phyloP scores from a whole-genome alignment of 2,329 filamentous ascomycete species.

The Pseudocercospora vitis region DNA sequence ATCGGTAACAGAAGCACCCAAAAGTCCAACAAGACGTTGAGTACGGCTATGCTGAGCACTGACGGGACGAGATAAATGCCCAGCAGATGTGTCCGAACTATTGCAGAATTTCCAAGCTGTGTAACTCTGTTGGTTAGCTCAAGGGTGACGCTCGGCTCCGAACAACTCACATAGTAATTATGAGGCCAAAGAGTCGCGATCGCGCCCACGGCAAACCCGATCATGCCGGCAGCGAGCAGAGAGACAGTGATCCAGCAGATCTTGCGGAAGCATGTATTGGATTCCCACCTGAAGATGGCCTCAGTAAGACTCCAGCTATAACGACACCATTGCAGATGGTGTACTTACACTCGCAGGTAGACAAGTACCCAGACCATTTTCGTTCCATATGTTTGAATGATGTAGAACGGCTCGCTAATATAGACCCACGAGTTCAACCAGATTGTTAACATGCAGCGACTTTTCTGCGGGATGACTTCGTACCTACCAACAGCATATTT shows the following conservation, averaged over 20 bases:
- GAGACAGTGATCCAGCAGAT: constrained; percentile 14
- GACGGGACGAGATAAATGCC: constrained; percentile 12
- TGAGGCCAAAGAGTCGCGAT: constrained; percentile 13
- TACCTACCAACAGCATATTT: constrained; percentile 6
- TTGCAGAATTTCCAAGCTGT: constrained; percentile 12
- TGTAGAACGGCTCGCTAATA: constrained; percentile 20
- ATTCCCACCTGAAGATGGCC: constrained; percentile 12
- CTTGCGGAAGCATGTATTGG: constrained; percentile 20
- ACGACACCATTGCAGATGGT: too few relatives aligned
- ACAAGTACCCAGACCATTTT: constrained; percentile 19
- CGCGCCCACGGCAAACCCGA: constrained; percentile 12
- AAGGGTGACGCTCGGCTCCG: not conserved
- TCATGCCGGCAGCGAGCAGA: not conserved
- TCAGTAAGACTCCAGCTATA: too few relatives aligned
- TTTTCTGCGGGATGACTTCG: not conserved
- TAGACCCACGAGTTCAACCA: constrained; percentile 10
- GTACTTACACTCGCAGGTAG: constrained; percentile 17
- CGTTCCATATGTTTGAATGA: constrained; percentile 12
- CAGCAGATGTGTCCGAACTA: constrained; percentile 1
- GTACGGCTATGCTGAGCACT: constrained; percentile 10
- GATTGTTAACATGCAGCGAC: not conserved
- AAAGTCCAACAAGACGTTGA: constrained; percentile 18
- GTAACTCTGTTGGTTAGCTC: not conserved
- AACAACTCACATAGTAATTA: constrained; percentile 10
- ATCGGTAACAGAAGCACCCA: constrained; percentile 20